Evolutionary conservation across 2,329 filamentous ascomycete genomes (phyloP).

Genomic region (Fusarium sp.): DNA sequence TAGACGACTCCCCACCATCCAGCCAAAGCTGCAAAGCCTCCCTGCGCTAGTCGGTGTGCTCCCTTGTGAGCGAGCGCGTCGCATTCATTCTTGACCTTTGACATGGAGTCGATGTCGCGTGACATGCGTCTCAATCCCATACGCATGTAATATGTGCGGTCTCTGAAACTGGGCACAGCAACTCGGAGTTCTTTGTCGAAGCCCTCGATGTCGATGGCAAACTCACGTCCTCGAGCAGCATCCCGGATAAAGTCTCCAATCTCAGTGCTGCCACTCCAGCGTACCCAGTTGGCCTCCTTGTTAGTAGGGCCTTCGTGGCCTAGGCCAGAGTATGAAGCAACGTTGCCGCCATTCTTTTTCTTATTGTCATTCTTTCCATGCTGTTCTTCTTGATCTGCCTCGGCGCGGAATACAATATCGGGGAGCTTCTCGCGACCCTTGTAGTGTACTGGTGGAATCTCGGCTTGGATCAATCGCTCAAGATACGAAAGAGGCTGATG

Average conservation of each 20-base stretch:
- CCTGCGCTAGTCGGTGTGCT: constrained; percentile 82
- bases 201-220: constrained; percentile 85
- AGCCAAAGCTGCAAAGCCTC: constrained; percentile 77
- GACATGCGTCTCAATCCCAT: constrained; percentile 79
- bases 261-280: constrained; percentile 89
- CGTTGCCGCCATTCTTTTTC: constrained; percentile 54
- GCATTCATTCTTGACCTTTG: constrained; percentile 82
- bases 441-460: constrained; percentile 76
- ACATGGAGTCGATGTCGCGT: constrained; percentile 73
- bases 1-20: constrained; percentile 88
- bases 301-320: constrained; percentile 68
- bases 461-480: constrained; percentile 87
- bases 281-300: constrained; percentile 71
- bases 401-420: constrained; percentile 80
- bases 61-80: constrained; percentile 80
- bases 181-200: constrained; percentile 73
- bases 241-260: constrained; percentile 95
- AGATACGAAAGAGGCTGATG: constrained; percentile 93
- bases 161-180: constrained; percentile 85
- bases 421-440: constrained; percentile 77
- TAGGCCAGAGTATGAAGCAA: constrained; percentile 77
- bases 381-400: constrained; percentile 71
- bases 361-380: constrained; percentile 50
- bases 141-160: constrained; percentile 89
- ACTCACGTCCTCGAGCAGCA: constrained; percentile 84